Evolutionary conservation across 73 alveolate genomes (phyloP).

Genomic region (Stentor roeselii): DNA sequence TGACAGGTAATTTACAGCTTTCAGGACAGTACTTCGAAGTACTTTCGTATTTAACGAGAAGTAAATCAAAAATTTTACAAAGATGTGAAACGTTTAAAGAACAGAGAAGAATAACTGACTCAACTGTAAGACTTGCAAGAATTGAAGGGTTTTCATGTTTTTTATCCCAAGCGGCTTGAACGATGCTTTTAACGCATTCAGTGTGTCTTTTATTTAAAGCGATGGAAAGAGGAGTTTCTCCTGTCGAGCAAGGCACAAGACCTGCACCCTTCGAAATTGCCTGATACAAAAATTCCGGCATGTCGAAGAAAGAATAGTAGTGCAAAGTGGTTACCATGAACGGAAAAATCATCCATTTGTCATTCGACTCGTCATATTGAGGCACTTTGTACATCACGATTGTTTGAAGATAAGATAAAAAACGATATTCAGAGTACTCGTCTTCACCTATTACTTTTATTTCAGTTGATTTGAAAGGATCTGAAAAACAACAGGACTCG

Average conservation of each 20-base stretch:
- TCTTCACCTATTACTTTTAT: background rate
- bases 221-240: background rate
- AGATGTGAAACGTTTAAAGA: background rate
- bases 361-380: background rate
- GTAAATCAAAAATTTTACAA: background rate
- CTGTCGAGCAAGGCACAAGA: background rate
- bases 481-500: background rate
- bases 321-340: background rate
- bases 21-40: background rate
- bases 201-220: background rate
- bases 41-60: background rate
- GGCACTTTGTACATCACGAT: background rate
- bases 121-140: background rate
- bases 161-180: background rate
- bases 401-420: background rate
- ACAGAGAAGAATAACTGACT: background rate
- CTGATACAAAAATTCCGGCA: background rate
- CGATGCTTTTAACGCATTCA: background rate
- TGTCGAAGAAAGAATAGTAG: background rate
- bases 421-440: background rate
- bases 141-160: background rate
- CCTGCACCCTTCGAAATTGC: background rate
- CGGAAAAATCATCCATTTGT: constrained; percentile 10
- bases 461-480: background rate
- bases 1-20: background rate